phyloP scores from a whole-genome alignment of 352 stramenopile species.

The Phytophthora citrophthora region DNA sequence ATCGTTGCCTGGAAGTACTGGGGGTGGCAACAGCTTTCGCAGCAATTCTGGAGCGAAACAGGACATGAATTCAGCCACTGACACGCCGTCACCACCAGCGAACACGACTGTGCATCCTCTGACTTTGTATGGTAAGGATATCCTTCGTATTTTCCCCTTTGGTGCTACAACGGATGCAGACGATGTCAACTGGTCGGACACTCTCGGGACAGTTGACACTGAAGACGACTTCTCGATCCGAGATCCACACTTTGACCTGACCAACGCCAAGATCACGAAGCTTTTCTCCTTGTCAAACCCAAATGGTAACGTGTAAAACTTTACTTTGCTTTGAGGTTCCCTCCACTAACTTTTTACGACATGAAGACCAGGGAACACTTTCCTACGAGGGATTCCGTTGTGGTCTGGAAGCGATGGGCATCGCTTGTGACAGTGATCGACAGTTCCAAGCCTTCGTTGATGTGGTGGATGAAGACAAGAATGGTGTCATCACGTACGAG shows the following conservation, averaged over 20 bases:
- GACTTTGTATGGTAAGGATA: conserved; percentile 70
- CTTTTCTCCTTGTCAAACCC: conserved; percentile 65
- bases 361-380: conserved; percentile 53
- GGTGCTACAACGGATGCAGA: conserved; percentile 62
- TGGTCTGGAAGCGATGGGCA: conserved; percentile 75
- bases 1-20: conserved; percentile 10
- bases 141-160: conserved; percentile 51
- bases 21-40: conserved; percentile 30
- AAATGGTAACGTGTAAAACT: conserved; percentile 31
- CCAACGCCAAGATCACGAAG: conserved; percentile 30
- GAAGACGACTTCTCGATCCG: conserved; percentile 30
- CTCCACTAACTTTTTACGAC: background rate
- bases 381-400: conserved; percentile 69
- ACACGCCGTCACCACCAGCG: conserved; percentile 11
- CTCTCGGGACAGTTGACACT: conserved; percentile 3
- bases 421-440: conserved; percentile 58
- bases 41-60: conserved; percentile 23
- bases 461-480: conserved; percentile 80
- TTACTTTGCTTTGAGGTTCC: too few relatives aligned
- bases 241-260: conserved; percentile 32
- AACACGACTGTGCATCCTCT: conserved; percentile 24
- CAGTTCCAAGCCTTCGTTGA: conserved; percentile 75
- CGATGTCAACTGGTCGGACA: conserved; percentile 44
- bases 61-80: conserved; percentile 14
- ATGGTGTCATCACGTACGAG: conserved; percentile 76